Evolutionary conservation across 1,139 yeast genomes (phyloP), one percentile per base, ranked within the genome.

Genomic region (Meyerozyma athensensis): DNA sequence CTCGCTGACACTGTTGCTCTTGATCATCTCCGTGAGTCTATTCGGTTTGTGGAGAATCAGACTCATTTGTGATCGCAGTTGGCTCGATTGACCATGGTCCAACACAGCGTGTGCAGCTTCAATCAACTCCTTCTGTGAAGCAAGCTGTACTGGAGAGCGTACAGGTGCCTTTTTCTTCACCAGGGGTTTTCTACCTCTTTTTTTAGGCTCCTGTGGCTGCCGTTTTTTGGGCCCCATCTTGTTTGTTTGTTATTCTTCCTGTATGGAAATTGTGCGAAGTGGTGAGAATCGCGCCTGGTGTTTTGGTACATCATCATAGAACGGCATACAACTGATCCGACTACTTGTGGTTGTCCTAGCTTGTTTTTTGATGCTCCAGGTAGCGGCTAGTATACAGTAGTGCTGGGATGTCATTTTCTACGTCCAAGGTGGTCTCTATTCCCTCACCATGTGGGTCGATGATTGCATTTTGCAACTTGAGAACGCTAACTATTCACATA

Each of bases 171-270:
- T 24, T 24, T 24, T 24, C 28, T 13, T 24, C 13, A 17, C 28
- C 17, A 14, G 14, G 2, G 28, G 28, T 17, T 24, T 19, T n/a
- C 24, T 19, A 14, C 18, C 16, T 10, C 24, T 13, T 20, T 31
- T 28, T 14, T 28, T 28, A 7, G 10, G 19, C 10, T 28, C 20
- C 32, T 16, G 32, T 17, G 32, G 32, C n/a, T 18, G 32, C 19
- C 32, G 32, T 28, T 14, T 28, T 20, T 28, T 28, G 32, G 20
- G 32, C 19, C 32, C 32, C 32, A 28, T 28, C 19, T 28, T 28
- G 32, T 28, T 28, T 28, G 32, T 28, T 28, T 28, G 32, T 28
- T 28, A 14, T 28, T 28, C 32, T 28, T 28, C 32, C 32, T 28
- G 32, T 28, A 28, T 28, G 32, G 14, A 20, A 28, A 17, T 24